phyloP scores from a whole-genome alignment of 257 asterid genomes.

The Jacaranda mimosifolia region DNA sequence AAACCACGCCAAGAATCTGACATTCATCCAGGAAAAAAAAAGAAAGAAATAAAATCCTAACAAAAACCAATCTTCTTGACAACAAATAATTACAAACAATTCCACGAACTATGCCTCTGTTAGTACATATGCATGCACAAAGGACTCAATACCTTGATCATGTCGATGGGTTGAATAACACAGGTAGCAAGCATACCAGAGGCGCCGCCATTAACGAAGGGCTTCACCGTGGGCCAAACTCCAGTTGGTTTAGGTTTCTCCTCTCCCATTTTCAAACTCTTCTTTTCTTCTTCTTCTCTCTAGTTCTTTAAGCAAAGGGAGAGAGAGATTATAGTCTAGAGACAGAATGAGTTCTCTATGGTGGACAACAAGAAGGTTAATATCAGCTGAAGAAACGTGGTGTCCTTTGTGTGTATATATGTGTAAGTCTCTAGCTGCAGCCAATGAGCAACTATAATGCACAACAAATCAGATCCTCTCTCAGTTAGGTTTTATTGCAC shows the following conservation, averaged over 20 bases:
- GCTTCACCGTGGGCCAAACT: conserved; percentile 88
- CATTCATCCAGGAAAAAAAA: not conserved
- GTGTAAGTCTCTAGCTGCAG: not conserved
- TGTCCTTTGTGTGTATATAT: not conserved
- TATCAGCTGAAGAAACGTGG: conserved; percentile 1
- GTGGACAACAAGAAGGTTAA: conserved; percentile 44
- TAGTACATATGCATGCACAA: not conserved
- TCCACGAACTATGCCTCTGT: not conserved
- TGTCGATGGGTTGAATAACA: conserved; percentile 94
- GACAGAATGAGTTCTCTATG: conserved; percentile 23
- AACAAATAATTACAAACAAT: not conserved
- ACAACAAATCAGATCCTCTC: not conserved
- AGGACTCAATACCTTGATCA: conserved; percentile 76
- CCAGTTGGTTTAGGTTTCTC: conserved; percentile 79
- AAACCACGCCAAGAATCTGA: conserved; percentile 13
- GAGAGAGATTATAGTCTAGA: not conserved
- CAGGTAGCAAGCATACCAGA: conserved; percentile 99
- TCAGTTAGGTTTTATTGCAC: not conserved
- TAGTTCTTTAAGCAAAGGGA: conserved; percentile 20
- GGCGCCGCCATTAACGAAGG: conserved; percentile 88
- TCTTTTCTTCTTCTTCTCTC: conserved; percentile 32
- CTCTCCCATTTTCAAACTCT: conserved; percentile 57
- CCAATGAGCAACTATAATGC: not conserved
- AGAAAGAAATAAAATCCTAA: conserved; percentile 3
- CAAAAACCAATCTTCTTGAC: not conserved